phyloP scores from a whole-genome alignment of 805 yeast genomes.

The Kuraishia ogatae region DNA sequence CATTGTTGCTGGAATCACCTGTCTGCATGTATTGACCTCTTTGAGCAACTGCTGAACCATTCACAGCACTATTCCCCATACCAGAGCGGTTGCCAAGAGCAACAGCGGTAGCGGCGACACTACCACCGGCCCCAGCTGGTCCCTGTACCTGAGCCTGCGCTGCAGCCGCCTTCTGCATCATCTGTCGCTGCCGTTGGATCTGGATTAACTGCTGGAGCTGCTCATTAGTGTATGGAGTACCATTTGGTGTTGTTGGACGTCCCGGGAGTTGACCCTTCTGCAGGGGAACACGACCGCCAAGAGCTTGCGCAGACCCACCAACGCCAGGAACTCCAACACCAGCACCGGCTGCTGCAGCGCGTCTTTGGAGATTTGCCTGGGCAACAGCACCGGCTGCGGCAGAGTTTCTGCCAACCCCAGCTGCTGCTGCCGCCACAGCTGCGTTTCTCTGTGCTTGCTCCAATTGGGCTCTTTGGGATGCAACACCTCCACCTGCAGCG shows the following conservation, averaged over 20 bases:
- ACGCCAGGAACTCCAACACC: not conserved
- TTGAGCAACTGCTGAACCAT: not conserved
- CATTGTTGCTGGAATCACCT: not conserved
- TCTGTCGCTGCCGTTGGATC: slow-evolving; percentile 39
- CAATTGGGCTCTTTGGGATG: not conserved
- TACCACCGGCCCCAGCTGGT: not conserved
- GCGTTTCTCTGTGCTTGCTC: not conserved
- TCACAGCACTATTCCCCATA: not conserved
- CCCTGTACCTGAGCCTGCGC: slow-evolving; percentile 9
- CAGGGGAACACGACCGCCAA: slow-evolving; percentile 4
- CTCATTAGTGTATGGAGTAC: slow-evolving; percentile 50
- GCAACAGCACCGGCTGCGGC: not conserved
- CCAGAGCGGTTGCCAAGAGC: not conserved
- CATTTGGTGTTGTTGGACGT: slow-evolving; percentile 41
- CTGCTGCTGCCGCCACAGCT: not conserved
- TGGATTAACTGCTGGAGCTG: slow-evolving; percentile 52
- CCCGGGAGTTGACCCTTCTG: slow-evolving; percentile 9
- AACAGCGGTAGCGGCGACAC: not conserved
- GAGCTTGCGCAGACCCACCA: not conserved
- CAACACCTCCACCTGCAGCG: not conserved
- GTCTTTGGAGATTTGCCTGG: not conserved
- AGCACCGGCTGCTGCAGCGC: not conserved
- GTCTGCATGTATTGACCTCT: not conserved
- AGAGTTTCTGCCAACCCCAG: not conserved
- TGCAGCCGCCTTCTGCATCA: slow-evolving; percentile 34